Evolutionary conservation across 805 yeast species (phyloP), one percentile per base, ranked within the genome.

Genomic region (Cyberlindnera petersonii): DNA sequence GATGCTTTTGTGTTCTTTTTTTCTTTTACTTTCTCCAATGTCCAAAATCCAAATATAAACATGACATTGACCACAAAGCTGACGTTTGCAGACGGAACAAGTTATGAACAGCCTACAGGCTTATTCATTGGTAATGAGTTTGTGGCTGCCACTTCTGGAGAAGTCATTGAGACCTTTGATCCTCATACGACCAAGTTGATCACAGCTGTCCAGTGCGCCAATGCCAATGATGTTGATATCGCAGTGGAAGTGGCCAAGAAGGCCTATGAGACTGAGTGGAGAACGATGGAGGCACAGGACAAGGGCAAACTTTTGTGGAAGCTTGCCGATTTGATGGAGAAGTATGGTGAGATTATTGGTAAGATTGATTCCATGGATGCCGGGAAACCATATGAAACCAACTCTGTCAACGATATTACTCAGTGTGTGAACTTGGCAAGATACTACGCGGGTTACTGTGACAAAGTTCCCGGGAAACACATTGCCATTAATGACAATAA

Each of bases 121-220:
- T 66, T 89, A 50, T 91, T 86, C 72, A 88, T 91, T 63, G 82
- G 86, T 69, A 86, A 86, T 62, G 87, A 86, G 61, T 88, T 82
- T 56, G 79, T 82, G 34, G 71, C 85, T 8, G 91, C 89, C 45
- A 18, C 27, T 4, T 73, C 73, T 37, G 74, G 72, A 37, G 67
- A 73, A 50, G 74, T 75, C 10, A 66, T 83, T 43, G 57, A 65
- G 5, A 71, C 71, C 4, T 70, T 71, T 28, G 64, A 71, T 38
- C 85, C 85, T 34, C 64, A 81, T 7, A 79, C 86, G 14, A 85
- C 76, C 47, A 77, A 78, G 53, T 66, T 65, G 26, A 71, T 82
- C 41, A 63, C 78, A 24, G 66, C 73, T 6, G 53, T 39, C 31
- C 53, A 37, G 29, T 39, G 44, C 21, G 55, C 50, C 34, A 41